Percentiles rank a stretch among this genome's conserved stretches.
Conservation (phyloP, 768 basidiomycete genomes). For the Phaffia tasmanica region DNA sequence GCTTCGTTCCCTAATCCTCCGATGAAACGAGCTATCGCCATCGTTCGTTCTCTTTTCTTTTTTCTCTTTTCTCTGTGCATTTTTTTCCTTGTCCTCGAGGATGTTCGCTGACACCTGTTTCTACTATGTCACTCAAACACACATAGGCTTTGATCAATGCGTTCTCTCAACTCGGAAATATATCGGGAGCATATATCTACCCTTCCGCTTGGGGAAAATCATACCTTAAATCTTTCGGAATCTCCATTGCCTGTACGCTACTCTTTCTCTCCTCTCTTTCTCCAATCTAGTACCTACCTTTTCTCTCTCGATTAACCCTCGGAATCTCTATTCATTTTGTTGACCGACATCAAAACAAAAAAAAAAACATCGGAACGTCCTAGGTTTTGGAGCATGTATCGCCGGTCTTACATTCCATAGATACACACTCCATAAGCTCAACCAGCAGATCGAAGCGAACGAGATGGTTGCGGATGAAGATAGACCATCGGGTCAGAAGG, state of each 20-base stretch:
- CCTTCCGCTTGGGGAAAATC: constrained; percentile 40
- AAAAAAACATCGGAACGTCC: too few relatives aligned
- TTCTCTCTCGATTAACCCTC: constrained; percentile 21
- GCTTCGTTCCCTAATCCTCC: constrained; percentile 58
- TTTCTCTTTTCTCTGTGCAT: constrained; percentile 34
- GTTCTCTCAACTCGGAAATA: constrained; percentile 64
- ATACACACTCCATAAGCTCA: constrained; percentile 34
- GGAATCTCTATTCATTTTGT: not conserved
- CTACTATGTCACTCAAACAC: too few relatives aligned
- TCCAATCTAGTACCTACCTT: constrained; percentile 42
- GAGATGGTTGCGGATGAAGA: constrained; percentile 28
- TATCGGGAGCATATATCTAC: constrained; percentile 45
- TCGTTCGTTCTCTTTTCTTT: constrained; percentile 39
- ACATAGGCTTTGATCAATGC: constrained; percentile 26
- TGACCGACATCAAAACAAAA: not conserved
- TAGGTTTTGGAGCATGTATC: not conserved
- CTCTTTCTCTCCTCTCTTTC: constrained; percentile 32
- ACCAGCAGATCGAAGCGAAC: constrained; percentile 36
- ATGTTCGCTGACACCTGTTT: too few relatives aligned
- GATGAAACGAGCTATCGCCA: constrained; percentile 76
- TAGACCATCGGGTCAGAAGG: not conserved
- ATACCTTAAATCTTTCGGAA: constrained; percentile 58
- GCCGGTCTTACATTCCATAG: constrained; percentile 21
- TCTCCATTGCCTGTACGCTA: constrained; percentile 50
- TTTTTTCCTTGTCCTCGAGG: too few relatives aligned